A percentile compares a stretch with the other conserved stretches of the same genome.
These are phyloP conservation scores for Fusarium guadeloupense DNA, from an alignment of 2,329 filamentous ascomycete genomes.

Conservation along the genomic window DNA sequence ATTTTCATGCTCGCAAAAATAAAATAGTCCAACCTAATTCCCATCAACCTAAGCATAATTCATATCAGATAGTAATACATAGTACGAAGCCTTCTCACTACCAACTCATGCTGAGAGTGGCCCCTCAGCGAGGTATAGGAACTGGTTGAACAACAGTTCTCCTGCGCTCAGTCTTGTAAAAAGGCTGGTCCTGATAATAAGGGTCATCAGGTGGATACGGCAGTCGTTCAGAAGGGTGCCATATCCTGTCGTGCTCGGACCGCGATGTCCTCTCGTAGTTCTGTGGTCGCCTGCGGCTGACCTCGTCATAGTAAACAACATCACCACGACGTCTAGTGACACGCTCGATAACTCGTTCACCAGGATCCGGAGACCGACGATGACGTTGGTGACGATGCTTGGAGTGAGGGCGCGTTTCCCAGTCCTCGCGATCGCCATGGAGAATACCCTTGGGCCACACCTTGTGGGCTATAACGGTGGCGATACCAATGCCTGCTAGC, in stretches of 20 bases:
- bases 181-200: conserved; percentile 28
- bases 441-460: conserved; percentile 48
- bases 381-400: conserved; percentile 27
- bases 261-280: conserved; percentile 29
- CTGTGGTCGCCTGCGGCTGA: conserved; percentile 26
- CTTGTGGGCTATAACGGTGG: conserved; percentile 48
- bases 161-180: conserved; percentile 31
- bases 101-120: not conserved
- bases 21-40: not conserved
- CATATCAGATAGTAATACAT: not conserved
- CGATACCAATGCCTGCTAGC: conserved; percentile 49
- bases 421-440: conserved; percentile 45
- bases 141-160: conserved; percentile 23
- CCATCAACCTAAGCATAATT: not conserved
- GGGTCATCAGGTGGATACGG: conserved; percentile 33
- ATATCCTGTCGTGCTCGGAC: conserved; percentile 20
- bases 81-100: not conserved
- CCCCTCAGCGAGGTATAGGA: conserved; percentile 22
- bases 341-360: conserved; percentile 25
- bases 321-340: conserved; percentile 26
- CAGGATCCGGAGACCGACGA: conserved; percentile 20
- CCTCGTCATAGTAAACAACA: conserved; percentile 33
- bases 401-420: conserved; percentile 34
- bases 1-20: not conserved
- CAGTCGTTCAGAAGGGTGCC: conserved; percentile 9